A percentile compares a stretch with the other conserved stretches of the same genome.
These are phyloP conservation scores for Thermoascus crustaceus DNA, from an alignment of 2,329 filamentous ascomycete genomes.

Conservation along the genomic window DNA sequence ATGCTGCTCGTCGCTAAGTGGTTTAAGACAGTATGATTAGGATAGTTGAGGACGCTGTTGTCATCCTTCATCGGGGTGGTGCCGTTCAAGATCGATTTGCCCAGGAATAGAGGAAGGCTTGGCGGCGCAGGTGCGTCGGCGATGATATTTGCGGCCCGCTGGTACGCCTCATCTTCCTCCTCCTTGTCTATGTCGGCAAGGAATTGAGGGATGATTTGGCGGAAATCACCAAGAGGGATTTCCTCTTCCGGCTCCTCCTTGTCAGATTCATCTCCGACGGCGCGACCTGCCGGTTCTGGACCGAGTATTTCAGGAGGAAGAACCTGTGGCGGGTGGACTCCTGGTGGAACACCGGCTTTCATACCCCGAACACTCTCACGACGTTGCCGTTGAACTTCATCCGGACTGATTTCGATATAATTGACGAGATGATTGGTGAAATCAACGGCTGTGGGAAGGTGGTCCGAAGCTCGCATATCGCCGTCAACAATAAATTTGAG, in stretches of 20 bases:
- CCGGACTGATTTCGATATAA: constrained; percentile 86
- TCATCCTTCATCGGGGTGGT: constrained; percentile 92
- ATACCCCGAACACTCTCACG: constrained; percentile 28
- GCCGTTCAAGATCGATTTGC: constrained; percentile 89
- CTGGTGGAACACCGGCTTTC: constrained; percentile 27
- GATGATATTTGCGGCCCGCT: constrained; percentile 65
- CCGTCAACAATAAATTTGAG: constrained; percentile 93
- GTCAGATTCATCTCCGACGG: constrained; percentile 37
- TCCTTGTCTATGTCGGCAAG: constrained; percentile 75
- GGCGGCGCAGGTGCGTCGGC: constrained; percentile 77
- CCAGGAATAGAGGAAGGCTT: constrained; percentile 78
- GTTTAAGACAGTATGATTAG: constrained; percentile 94
- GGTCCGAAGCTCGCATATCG: constrained; percentile 80
- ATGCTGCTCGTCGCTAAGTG: constrained; percentile 97
- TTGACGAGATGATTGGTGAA: constrained; percentile 98
- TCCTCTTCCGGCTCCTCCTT: constrained; percentile 47
- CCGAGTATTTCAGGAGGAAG: constrained; percentile 29
- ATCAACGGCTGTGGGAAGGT: constrained; percentile 88
- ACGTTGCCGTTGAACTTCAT: constrained; percentile 46
- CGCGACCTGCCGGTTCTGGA: constrained; percentile 23
- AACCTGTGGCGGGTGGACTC: constrained; percentile 38
- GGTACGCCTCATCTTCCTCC: constrained; percentile 67
- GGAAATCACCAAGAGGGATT: constrained; percentile 54
- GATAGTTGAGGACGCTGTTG: constrained; percentile 92
- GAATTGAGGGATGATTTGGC: constrained; percentile 70